Conservation (phyloP, 805 yeast species). For the Wickerhamomyces chaumierensis region DNA sequence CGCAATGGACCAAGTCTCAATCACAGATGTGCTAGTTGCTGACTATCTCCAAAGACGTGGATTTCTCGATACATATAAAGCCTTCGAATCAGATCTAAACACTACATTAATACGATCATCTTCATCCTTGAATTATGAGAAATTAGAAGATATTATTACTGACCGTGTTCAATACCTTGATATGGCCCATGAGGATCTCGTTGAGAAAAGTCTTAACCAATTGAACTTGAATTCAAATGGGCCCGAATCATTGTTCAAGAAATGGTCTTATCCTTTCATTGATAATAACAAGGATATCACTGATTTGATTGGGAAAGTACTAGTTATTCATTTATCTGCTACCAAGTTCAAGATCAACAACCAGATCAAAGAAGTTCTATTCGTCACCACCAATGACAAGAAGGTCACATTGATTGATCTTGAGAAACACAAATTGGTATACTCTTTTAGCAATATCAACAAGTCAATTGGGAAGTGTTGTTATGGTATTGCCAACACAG, state of each 20-base stretch:
- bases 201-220: neutral
- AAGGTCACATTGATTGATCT: slow-evolving; percentile 10
- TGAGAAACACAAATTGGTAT: slow-evolving; percentile 1
- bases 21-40: slow-evolving; percentile 35
- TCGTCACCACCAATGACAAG: slow-evolving; percentile 13
- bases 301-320: slow-evolving; percentile 2
- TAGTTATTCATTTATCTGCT: slow-evolving; percentile 14
- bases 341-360: slow-evolving; percentile 11
- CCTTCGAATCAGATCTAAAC: slow-evolving; percentile 28
- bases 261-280: slow-evolving; percentile 1
- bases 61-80: slow-evolving; percentile 31
- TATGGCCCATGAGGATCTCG: slow-evolving; percentile 4
- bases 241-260: neutral
- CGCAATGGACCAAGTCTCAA: slow-evolving; percentile 2
- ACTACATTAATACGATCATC: slow-evolving; percentile 1
- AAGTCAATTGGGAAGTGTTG: slow-evolving; percentile 25
- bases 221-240: slow-evolving; percentile 1
- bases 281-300: too few relatives aligned
- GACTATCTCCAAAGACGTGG: slow-evolving; percentile 45
- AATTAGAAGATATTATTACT: slow-evolving; percentile 26
- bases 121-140: too few relatives aligned
- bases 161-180: slow-evolving; percentile 25
- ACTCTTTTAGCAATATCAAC: slow-evolving; percentile 2
- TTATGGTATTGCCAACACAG: slow-evolving; percentile 17
- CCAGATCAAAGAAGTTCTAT: slow-evolving; percentile 6